Conservation (phyloP, 2,329 filamentous ascomycete genomes). For the Bisporella sp. region DNA sequence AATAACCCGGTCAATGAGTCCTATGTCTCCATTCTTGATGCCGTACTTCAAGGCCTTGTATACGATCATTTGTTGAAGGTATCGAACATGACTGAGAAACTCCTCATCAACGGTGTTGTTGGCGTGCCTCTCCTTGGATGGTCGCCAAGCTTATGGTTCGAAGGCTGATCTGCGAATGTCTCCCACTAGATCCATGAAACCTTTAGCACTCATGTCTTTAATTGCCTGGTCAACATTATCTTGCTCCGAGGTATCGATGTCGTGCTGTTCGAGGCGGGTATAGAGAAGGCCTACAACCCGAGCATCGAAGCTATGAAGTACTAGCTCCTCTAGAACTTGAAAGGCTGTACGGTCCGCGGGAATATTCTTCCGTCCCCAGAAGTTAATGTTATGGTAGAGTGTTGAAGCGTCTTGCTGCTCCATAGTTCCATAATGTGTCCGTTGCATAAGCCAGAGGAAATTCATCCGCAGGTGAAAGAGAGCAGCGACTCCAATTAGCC, state of each 20-base stretch:
- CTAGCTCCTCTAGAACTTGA: conserved; percentile 1
- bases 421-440: conserved; percentile 1
- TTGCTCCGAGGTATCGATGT: conserved; percentile 2
- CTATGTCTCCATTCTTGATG: conserved; percentile 7
- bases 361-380: conserved; percentile 3
- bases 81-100: conserved; percentile 3
- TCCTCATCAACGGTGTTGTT: conserved; percentile 3
- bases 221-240: conserved; percentile 2
- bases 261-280: conserved; percentile 1
- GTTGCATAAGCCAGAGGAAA: background rate
- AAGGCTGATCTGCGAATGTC: conserved; percentile 5
- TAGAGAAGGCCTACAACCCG: conserved; percentile 3
- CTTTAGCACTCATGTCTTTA: conserved; percentile 1
- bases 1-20: conserved; percentile 5
- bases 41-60: conserved; percentile 5
- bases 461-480: conserved; percentile 1
- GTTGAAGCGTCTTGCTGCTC: background rate
- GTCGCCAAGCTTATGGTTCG: conserved; percentile 4
- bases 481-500: conserved; percentile 4
- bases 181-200: conserved; percentile 5
- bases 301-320: conserved; percentile 1
- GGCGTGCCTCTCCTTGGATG: conserved; percentile 1
- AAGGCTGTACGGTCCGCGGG: conserved; percentile 1
- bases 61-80: conserved; percentile 7
- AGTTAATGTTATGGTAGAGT: background rate